phyloP scores from a whole-genome alignment of 2,329 filamentous ascomycete species.

The Metarhizium guizhouense region DNA sequence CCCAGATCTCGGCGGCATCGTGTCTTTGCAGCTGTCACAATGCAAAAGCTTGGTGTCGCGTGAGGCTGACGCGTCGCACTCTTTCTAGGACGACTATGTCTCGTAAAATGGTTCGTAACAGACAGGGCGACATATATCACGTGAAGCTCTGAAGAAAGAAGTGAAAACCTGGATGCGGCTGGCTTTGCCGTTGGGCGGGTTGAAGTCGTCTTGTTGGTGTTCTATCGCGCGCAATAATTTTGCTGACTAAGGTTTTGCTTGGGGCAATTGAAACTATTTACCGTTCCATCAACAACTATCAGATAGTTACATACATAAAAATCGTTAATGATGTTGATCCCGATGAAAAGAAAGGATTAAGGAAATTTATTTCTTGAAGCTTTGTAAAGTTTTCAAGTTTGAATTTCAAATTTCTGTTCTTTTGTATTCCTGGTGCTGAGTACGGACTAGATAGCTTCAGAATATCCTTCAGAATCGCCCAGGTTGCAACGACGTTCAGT shows the following conservation, averaged over 20 bases:
- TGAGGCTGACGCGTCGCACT: slow-evolving; percentile 1
- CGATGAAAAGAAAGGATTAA: too few species aligned
- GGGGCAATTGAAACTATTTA: too few species aligned
- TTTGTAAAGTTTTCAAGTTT: too few species aligned
- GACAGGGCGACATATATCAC: neutral
- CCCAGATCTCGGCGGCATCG: slow-evolving; percentile 5
- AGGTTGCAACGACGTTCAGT: too few species aligned
- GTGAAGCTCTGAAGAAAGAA: neutral
- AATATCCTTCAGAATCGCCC: too few species aligned
- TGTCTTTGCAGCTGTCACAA: neutral
- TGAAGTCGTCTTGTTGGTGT: neutral
- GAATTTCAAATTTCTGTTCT: too few species aligned
- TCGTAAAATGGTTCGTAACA: neutral
- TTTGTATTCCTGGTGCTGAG: too few species aligned
- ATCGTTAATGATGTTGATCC: too few species aligned
- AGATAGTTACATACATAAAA: too few species aligned
- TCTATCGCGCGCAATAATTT: neutral
- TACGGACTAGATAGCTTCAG: too few species aligned
- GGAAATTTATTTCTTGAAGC: too few species aligned
- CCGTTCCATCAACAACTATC: too few species aligned
- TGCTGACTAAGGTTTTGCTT: neutral
- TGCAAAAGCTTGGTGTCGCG: neutral
- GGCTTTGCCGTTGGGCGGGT: neutral
- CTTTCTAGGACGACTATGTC: neutral
- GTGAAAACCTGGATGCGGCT: neutral